Percentiles rank a stretch among this genome's conserved stretches.
These are phyloP conservation scores for Yarrowia deformans DNA, from an alignment of 805 yeast genomes.

Conservation along the genomic window DNA sequence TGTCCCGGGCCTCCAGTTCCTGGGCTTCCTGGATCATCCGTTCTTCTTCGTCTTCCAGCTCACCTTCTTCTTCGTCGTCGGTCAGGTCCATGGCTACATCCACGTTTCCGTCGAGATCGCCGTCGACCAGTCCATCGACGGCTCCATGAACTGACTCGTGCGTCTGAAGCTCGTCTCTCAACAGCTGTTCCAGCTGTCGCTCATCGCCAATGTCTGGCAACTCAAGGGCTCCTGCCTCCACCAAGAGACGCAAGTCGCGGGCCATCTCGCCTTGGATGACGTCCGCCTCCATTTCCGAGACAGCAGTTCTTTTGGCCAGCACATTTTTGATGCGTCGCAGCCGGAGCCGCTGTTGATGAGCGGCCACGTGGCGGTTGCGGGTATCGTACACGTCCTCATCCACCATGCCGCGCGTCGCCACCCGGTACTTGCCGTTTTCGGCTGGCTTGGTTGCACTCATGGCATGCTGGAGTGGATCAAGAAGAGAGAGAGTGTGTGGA, in stretches of 20 bases:
- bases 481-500: neutral
- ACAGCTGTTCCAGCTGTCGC: constrained; percentile 21
- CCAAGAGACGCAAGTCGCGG: constrained; percentile 38
- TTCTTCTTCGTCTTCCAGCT: constrained; percentile 15
- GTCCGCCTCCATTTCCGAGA: constrained; percentile 36
- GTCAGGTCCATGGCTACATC: constrained; percentile 28
- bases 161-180: constrained; percentile 27
- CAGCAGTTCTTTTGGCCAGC: constrained; percentile 23
- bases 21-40: constrained; percentile 21
- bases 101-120: constrained; percentile 33
- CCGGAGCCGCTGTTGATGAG: constrained; percentile 28
- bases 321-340: constrained; percentile 38
- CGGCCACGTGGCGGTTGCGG: constrained; percentile 35
- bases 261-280: constrained; percentile 22
- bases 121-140: constrained; percentile 28
- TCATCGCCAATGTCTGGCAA: constrained; percentile 34
- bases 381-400: constrained; percentile 32
- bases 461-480: constrained; percentile 23
- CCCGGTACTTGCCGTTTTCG: constrained; percentile 38
- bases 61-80: neutral
- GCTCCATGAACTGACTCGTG: constrained; percentile 30
- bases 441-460: constrained; percentile 30
- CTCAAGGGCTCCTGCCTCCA: constrained; percentile 30
- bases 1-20: constrained; percentile 36
- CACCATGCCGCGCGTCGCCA: constrained; percentile 35